Conservation (phyloP, 306 rosid genomes). For the Cucumis melo region DNA sequence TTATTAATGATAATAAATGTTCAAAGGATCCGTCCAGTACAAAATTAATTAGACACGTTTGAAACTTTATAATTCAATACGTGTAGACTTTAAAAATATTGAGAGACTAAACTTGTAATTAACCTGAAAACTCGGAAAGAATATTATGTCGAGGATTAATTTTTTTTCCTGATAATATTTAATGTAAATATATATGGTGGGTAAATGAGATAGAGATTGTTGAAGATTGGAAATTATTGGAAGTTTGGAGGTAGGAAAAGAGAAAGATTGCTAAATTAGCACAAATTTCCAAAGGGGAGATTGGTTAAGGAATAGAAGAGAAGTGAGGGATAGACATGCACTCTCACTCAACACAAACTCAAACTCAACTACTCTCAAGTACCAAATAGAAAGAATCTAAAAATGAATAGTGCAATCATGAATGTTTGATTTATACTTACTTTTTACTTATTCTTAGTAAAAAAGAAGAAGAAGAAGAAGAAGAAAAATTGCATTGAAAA, state of each 20-base stretch:
- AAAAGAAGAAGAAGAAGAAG: too few relatives aligned
- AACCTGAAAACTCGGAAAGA: too few relatives aligned
- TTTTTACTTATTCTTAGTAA: too few relatives aligned
- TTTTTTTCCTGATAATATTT: too few relatives aligned
- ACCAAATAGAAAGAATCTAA: background rate
- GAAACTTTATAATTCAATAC: too few relatives aligned
- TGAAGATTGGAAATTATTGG: background rate
- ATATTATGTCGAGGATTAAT: too few relatives aligned
- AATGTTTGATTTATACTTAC: background rate
- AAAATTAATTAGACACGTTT: too few relatives aligned
- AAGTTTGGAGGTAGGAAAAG: background rate
- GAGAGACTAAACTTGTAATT: too few relatives aligned
- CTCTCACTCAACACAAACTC: too few relatives aligned
- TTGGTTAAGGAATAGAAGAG: background rate
- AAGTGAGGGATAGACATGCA: background rate
- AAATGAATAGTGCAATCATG: background rate
- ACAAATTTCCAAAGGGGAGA: background rate
- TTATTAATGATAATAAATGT: too few relatives aligned
- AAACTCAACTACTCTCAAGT: background rate
- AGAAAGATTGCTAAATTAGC: background rate
- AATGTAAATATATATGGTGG: background rate
- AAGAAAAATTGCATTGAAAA: background rate
- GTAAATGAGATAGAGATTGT: background rate
- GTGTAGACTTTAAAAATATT: too few relatives aligned
- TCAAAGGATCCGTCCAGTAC: too few relatives aligned